Percentiles rank a stretch among this genome's conserved stretches.
phyloP scores from a whole-genome alignment of 148 eudicot genomes.

The Nepenthes gracilis region DNA sequence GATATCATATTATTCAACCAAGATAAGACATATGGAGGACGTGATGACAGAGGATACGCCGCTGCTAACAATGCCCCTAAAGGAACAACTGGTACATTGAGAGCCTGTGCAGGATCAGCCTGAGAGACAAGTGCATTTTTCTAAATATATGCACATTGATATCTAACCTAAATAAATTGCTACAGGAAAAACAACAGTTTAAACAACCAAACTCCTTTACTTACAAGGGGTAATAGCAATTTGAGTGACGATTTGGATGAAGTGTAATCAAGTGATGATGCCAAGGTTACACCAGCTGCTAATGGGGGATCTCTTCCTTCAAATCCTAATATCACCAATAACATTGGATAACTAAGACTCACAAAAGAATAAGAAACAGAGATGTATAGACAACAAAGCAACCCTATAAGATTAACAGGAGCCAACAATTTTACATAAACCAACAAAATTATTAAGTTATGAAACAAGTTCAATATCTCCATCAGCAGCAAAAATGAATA shows the following conservation, averaged over 20 bases:
- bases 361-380: neutral
- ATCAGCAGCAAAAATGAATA: too few species aligned
- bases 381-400: neutral
- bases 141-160: neutral
- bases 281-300: constrained; percentile 81
- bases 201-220: constrained; percentile 12
- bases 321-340: constrained; percentile 25
- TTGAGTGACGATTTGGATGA: constrained; percentile 88
- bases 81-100: constrained; percentile 95
- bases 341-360: neutral
- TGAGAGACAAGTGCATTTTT: constrained; percentile 18
- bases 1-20: constrained; percentile 88
- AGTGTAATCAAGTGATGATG: constrained; percentile 88
- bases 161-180: neutral
- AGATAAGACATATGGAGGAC: constrained; percentile 77
- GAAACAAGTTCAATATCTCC: too few species aligned
- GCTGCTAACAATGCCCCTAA: constrained; percentile 83
- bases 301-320: constrained; percentile 74
- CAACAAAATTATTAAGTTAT: too few species aligned
- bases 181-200: neutral
- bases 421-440: too few species aligned
- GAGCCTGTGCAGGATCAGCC: constrained; percentile 97
- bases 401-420: neutral
- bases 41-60: constrained; percentile 81
- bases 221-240: constrained; percentile 85